Evolutionary conservation across 2,329 filamentous ascomycete species (phyloP).

Genomic region (Ophiostoma australiae): DNA sequence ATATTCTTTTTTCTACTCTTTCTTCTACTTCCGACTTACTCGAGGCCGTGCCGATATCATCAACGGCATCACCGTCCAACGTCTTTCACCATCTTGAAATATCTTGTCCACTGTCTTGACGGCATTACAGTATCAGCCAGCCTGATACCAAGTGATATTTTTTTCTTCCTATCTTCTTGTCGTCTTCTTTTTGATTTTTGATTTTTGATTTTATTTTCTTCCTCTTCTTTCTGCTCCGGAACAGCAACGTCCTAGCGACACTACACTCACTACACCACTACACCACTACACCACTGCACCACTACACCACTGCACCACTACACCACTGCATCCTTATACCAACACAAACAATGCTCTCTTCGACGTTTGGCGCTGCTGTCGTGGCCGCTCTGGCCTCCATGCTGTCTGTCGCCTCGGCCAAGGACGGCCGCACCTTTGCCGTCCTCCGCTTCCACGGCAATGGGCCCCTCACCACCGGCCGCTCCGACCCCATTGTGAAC

Average conservation of each 20-base stretch:
- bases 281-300: too few relatives aligned
- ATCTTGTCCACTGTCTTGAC: slow-evolving; percentile 7
- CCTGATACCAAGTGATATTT: background rate
- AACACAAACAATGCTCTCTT: slow-evolving; percentile 19
- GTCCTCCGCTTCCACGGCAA: slow-evolving; percentile 67
- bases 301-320: background rate
- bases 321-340: background rate
- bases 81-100: background rate
- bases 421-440: slow-evolving; percentile 53
- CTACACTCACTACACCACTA: slow-evolving; percentile 2
- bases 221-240: slow-evolving; percentile 2
- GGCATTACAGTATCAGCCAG: background rate
- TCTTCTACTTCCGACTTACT: background rate
- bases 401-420: slow-evolving; percentile 37
- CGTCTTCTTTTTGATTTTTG: background rate
- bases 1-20: background rate
- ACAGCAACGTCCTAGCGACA: slow-evolving; percentile 6
- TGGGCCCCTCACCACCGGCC: slow-evolving; percentile 55
- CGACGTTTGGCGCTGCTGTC: slow-evolving; percentile 20
- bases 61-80: slow-evolving; percentile 5
- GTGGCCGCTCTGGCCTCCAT: slow-evolving; percentile 36
- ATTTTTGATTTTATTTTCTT: background rate
- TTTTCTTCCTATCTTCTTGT: background rate
- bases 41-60: too few relatives aligned
- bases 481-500: slow-evolving; percentile 62